These are phyloP conservation scores for Boletus rubroflammeus DNA, from an alignment of 768 basidiomycete species.

Conservation along the genomic window DNA sequence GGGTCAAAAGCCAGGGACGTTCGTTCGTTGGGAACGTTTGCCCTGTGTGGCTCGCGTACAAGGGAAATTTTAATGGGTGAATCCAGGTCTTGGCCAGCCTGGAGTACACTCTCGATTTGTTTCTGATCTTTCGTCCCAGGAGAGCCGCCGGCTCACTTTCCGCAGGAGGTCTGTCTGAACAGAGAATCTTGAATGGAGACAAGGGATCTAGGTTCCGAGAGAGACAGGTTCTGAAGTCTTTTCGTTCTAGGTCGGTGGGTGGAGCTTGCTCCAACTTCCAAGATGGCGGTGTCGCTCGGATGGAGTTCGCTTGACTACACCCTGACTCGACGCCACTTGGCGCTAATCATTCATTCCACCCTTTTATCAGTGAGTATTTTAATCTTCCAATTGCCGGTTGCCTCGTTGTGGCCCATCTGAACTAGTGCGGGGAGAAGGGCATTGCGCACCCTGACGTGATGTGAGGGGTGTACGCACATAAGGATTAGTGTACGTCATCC, in stretches of 20 bases:
- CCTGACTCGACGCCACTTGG: not conserved
- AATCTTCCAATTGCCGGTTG: not conserved
- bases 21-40: not conserved
- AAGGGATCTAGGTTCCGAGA: not conserved
- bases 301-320: not conserved
- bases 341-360: not conserved
- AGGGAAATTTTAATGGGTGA: not conserved
- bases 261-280: not conserved
- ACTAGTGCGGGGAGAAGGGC: not conserved
- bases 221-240: not conserved
- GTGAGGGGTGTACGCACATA: not conserved
- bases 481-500: not conserved
- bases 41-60: not conserved
- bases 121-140: not conserved
- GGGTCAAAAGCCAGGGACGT: not conserved
- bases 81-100: not conserved
- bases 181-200: not conserved
- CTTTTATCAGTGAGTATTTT: not conserved
- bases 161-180: not conserved
- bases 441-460: not conserved
- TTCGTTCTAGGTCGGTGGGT: not conserved
- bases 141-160: not conserved
- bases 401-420: not conserved
- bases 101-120: not conserved
- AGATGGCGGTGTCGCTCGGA: not conserved